Percentiles rank a stretch among this genome's conserved stretches.
These are phyloP conservation scores for Lentinula lateritia DNA, from an alignment of 768 basidiomycete species.

Conservation along the genomic window DNA sequence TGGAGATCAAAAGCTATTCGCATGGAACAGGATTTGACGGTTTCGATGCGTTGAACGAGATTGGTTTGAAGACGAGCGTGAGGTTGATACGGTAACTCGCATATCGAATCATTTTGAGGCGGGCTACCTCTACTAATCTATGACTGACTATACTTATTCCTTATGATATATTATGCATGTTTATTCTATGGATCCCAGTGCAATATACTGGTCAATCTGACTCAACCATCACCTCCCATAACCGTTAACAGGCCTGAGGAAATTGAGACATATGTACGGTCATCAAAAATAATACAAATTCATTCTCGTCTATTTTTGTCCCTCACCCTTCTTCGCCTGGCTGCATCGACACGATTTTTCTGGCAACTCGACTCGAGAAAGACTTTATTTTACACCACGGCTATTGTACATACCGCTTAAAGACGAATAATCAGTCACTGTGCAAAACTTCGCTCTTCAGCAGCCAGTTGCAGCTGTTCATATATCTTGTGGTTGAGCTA, in stretches of 20 bases:
- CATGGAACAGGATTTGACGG: background rate
- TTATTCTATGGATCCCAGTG: too few relatives aligned
- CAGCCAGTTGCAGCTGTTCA: background rate
- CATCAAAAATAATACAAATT: background rate
- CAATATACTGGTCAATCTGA: too few relatives aligned
- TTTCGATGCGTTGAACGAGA: background rate
- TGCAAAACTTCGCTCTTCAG: background rate
- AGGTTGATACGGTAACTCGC: background rate
- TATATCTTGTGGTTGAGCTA: background rate
- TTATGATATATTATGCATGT: background rate
- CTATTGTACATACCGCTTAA: background rate
- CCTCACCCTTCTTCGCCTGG: background rate
- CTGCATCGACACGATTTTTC: background rate
- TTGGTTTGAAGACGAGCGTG: background rate
- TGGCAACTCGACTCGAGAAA: background rate
- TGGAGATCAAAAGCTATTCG: background rate
- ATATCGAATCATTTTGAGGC: background rate
- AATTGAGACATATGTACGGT: too few relatives aligned
- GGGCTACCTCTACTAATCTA: background rate
- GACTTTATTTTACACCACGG: background rate
- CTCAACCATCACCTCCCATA: too few relatives aligned
- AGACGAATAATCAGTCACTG: background rate
- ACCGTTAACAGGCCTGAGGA: too few relatives aligned
- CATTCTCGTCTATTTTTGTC: background rate
- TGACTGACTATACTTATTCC: background rate